Evolutionary conservation across 164 flowering plant genomes (phyloP), one percentile per base, ranked within the genome.

Genomic region (Warburgia ugandensis): DNA sequence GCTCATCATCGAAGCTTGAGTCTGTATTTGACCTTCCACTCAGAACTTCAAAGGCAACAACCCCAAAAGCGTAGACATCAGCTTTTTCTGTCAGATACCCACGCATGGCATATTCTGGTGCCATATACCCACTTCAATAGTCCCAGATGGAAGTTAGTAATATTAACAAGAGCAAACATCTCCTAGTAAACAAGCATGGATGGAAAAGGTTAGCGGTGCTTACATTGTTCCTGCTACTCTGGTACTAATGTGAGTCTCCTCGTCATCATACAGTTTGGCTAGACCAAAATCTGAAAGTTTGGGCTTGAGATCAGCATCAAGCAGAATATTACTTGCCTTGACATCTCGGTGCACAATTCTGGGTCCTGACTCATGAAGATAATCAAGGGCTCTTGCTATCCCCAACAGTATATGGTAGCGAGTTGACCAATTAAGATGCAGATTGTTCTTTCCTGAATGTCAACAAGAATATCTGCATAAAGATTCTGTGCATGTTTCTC

Each of bases 261-360:
- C 52, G 40, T 65, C 58, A 35, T 71, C 74, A 32, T 67, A 66
- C 19, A 73, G 68, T 63, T 73, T 73, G 39, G 77, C 77, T 39
- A 73, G 42, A 38, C 74, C 77, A 54, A 73, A 73, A 56, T 73
- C 77, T n/a, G 77, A 66, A 26, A 73, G 60, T 40, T 73, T 73
- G 10, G 77, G 64, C 12, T 21, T 51, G 23, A 67, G 66, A 40
- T 73, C 65, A 26, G 65, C 55, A 30, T 58, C 49, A 41, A 58
- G 62, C 1, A 58, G 62, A 30, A 58, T 42, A 49, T 58, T 58
- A 11, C 55, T 58, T 17, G 62, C 62, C 32, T 58, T 58, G 39
- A 58, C 23, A n/a, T 58, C 62, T 16, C 62, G 40, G 8, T 58
- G 62, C 8, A 58, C 55, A 29, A 58, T 58, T 25, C 45, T 30